Evolutionary conservation across 441 rosid species (phyloP).

Genomic region (Gossypium trilobum): DNA sequence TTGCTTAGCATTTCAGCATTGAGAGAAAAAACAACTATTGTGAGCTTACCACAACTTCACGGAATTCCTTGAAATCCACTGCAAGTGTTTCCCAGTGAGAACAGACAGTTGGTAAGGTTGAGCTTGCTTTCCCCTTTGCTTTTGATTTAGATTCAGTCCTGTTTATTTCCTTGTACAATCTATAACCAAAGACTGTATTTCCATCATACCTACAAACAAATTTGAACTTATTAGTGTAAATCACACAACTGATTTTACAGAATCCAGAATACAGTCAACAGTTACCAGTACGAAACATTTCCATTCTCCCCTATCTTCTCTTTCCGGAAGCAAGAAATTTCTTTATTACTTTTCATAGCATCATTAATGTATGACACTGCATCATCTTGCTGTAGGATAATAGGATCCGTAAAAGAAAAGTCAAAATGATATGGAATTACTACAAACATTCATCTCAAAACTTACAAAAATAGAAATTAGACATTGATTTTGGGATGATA

Average conservation of each 20-base stretch:
- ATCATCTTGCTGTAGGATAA: conserved; percentile 60
- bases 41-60: conserved; percentile 40
- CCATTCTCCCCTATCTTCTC: conserved; percentile 54
- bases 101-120: conserved; percentile 20
- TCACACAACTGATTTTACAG: conserved; percentile 13
- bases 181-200: conserved; percentile 47
- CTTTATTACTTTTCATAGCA: conserved; percentile 38
- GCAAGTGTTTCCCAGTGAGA: conserved; percentile 71
- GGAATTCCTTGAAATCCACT: conserved; percentile 59
- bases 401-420: conserved; percentile 8
- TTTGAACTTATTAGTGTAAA: conserved; percentile 8
- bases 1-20: conserved; percentile 8
- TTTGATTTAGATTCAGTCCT: conserved; percentile 25
- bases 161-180: conserved; percentile 56
- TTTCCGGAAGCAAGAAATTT: conserved; percentile 43
- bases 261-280: conserved; percentile 16
- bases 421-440: conserved; percentile 7
- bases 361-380: conserved; percentile 39
- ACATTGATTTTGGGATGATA: background rate
- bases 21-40: conserved; percentile 14
- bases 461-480: background rate
- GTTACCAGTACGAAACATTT: conserved; percentile 66
- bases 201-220: conserved; percentile 57
- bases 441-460: conserved; percentile 10
- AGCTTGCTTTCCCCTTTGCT: conserved; percentile 27